phyloP scores from a whole-genome alignment of 805 yeast species.

The Blastobotrys attinorum region DNA sequence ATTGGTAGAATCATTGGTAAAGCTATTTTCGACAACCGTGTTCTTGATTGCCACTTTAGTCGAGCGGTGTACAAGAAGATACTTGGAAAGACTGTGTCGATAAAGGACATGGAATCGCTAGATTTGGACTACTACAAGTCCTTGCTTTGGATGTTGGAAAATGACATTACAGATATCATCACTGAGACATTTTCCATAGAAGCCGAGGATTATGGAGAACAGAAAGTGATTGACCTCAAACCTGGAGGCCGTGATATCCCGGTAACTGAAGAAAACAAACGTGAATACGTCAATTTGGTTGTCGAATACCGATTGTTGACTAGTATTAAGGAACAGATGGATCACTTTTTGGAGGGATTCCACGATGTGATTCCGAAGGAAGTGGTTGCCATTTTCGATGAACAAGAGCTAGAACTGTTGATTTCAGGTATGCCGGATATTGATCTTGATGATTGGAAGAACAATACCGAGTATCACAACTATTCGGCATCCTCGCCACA shows the following conservation, averaged over 20 bases:
- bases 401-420: constrained; percentile 86
- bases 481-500: constrained; percentile 79
- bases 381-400: constrained; percentile 80
- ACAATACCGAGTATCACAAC: constrained; percentile 68
- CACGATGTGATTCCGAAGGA: constrained; percentile 84
- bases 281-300: constrained; percentile 75
- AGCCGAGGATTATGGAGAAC: constrained; percentile 89
- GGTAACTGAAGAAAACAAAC: constrained; percentile 86
- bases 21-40: constrained; percentile 80
- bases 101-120: constrained; percentile 89
- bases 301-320: constrained; percentile 80
- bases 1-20: constrained; percentile 92
- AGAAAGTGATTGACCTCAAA: constrained; percentile 70
- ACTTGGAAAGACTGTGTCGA: constrained; percentile 67
- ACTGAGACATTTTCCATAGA: constrained; percentile 93
- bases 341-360: constrained; percentile 67
- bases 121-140: constrained; percentile 92
- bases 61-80: constrained; percentile 89
- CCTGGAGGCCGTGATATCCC: constrained; percentile 76
- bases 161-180: constrained; percentile 91
- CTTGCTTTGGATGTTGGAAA: constrained; percentile 90
- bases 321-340: constrained; percentile 82
- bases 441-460: constrained; percentile 93
- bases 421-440: constrained; percentile 95
- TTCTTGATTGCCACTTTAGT: constrained; percentile 89